A percentile compares a stretch with the other conserved stretches of the same genome.
Evolutionary conservation across 1,139 yeast species (phyloP).

Genomic region (Yarrowia galli): DNA sequence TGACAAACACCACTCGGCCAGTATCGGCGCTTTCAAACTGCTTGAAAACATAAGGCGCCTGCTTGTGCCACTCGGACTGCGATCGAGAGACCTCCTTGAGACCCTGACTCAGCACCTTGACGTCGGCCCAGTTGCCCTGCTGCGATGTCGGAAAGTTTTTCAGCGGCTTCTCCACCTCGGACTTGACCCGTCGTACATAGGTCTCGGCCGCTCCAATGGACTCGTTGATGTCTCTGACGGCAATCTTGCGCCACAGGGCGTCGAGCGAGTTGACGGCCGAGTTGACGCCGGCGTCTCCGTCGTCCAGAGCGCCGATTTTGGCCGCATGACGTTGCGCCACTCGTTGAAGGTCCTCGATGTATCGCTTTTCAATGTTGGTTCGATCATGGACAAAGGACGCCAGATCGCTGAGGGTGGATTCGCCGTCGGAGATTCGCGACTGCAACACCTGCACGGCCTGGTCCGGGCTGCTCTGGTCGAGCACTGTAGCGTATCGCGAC

Average conservation of each 20-base stretch:
- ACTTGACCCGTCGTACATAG: slow-evolving; percentile 48
- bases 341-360: slow-evolving; percentile 51
- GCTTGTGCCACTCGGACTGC: slow-evolving; percentile 65
- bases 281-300: slow-evolving; percentile 44
- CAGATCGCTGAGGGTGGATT: slow-evolving; percentile 44
- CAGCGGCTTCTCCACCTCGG: slow-evolving; percentile 51
- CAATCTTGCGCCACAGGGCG: slow-evolving; percentile 49
- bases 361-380: slow-evolving; percentile 49
- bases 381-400: slow-evolving; percentile 53
- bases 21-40: slow-evolving; percentile 78
- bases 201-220: slow-evolving; percentile 47
- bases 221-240: slow-evolving; percentile 46
- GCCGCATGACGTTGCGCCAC: slow-evolving; percentile 45
- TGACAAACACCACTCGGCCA: slow-evolving; percentile 68
- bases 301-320: slow-evolving; percentile 41
- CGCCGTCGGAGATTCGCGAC: slow-evolving; percentile 24
- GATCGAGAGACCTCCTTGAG: slow-evolving; percentile 46
- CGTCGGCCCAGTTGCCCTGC: slow-evolving; percentile 48
- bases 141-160: slow-evolving; percentile 43
- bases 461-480: slow-evolving; percentile 33
- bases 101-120: slow-evolving; percentile 47
- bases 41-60: slow-evolving; percentile 80
- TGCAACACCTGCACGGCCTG: slow-evolving; percentile 19
- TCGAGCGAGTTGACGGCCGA: slow-evolving; percentile 47
- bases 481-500: slow-evolving; percentile 17